phyloP scores from a whole-genome alignment of 192 early-diverging fungal species.

The Entomortierella beljakovae region DNA sequence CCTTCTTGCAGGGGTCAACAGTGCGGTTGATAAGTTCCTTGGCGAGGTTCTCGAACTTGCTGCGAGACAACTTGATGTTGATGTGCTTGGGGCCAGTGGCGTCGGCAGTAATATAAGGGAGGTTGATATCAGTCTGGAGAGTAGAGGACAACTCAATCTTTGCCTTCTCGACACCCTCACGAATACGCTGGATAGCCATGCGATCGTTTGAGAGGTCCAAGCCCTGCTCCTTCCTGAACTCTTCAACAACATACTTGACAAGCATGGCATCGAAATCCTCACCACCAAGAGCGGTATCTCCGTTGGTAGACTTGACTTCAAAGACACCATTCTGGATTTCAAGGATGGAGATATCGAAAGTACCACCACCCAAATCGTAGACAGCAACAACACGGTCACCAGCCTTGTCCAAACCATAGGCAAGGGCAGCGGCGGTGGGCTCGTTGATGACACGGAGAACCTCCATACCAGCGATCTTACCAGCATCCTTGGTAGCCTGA shows the following conservation, averaged over 20 bases:
- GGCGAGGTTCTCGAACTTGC: conserved; percentile 89
- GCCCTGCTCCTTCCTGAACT: conserved; percentile 93
- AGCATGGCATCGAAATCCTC: conserved; percentile 82
- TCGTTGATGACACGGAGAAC: conserved; percentile 95
- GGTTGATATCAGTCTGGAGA: conserved; percentile 93
- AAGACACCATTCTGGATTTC: conserved; percentile 98
- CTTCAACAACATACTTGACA: conserved; percentile 83
- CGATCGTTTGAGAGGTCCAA: conserved; percentile 89
- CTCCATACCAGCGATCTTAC: conserved; percentile 89
- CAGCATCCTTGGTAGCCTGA: conserved; percentile 95
- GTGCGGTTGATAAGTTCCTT: conserved; percentile 88
- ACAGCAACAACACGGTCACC: conserved; percentile 92
- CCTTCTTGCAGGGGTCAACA: conserved; percentile 93
- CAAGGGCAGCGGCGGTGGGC: conserved; percentile 92
- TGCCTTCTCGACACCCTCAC: conserved; percentile 97
- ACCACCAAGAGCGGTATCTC: conserved; percentile 90
- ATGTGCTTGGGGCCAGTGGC: conserved; percentile 95
- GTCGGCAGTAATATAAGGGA: conserved; percentile 96
- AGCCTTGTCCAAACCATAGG: conserved; percentile 88
- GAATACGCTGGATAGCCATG: conserved; percentile 97
- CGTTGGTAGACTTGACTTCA: conserved; percentile 99
- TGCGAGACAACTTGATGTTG: conserved; percentile 92
- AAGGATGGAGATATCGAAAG: conserved; percentile 97
- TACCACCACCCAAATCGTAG: conserved; percentile 98
- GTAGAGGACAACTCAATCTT: conserved; percentile 98